Evolutionary conservation across 2,329 filamentous ascomycete species (phyloP).

Genomic region (Hypoxylon sp.): DNA sequence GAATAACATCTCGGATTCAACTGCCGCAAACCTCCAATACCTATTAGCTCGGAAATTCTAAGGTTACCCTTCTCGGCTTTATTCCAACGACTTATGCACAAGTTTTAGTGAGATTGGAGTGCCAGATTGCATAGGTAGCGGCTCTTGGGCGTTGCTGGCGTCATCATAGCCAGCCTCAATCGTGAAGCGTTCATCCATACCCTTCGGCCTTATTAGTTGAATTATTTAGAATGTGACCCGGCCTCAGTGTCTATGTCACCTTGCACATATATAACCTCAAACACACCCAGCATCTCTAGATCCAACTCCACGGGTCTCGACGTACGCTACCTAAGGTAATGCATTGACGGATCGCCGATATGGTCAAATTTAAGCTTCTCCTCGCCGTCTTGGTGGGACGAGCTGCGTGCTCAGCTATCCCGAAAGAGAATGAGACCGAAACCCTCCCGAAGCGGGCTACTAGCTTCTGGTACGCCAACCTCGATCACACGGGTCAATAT

Average conservation of each 20-base stretch:
- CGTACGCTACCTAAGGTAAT: constrained; percentile 8
- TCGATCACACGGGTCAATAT: constrained; percentile 57
- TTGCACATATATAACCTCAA: constrained; percentile 32
- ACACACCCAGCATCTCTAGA: constrained; percentile 14
- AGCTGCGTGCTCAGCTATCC: constrained; percentile 26
- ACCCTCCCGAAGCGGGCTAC: constrained; percentile 27
- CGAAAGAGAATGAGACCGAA: constrained; percentile 19
- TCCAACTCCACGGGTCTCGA: neutral
- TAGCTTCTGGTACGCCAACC: constrained; percentile 61
- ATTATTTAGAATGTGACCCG: constrained; percentile 4
- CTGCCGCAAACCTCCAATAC: neutral
- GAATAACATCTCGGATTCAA: constrained; percentile 11
- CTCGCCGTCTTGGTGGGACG: constrained; percentile 23
- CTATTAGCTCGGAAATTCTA: no score
- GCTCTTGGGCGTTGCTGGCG: constrained; percentile 32
- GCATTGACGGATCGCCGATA: constrained; percentile 20
- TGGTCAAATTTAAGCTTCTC: constrained; percentile 32
- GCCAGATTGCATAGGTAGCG: constrained; percentile 8
- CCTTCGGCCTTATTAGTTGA: constrained; percentile 5
- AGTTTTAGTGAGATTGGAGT: constrained; percentile 11
- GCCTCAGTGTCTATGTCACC: constrained; percentile 11
- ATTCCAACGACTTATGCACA: constrained; percentile 1
- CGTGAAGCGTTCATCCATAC: constrained; percentile 12
- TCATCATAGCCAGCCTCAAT: constrained; percentile 29
- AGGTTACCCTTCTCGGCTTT: neutral